These are phyloP conservation scores for Colletotrichum cordylinicola DNA, from an alignment of 2,329 filamentous ascomycete genomes.

Conservation along the genomic window DNA sequence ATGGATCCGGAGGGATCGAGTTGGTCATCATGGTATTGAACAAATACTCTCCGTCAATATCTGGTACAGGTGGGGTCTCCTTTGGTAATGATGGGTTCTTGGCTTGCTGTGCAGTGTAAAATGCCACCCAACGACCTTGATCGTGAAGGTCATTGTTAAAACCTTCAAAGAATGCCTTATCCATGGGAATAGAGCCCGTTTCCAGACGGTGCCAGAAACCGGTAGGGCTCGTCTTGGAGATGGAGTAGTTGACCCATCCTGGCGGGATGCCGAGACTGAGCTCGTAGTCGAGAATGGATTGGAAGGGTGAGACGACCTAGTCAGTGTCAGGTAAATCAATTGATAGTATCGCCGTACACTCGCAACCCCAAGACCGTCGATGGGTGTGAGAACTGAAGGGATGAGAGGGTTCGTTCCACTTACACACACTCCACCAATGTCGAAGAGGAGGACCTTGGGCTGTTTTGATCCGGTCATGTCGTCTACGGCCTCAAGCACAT, in stretches of 20 bases:
- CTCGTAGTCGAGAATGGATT: slow-evolving; percentile 93
- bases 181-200: slow-evolving; percentile 79
- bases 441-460: slow-evolving; percentile 84
- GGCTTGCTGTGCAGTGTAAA: slow-evolving; percentile 52
- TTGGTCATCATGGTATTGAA: slow-evolving; percentile 92
- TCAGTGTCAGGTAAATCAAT: neutral
- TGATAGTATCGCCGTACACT: neutral
- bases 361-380: neutral
- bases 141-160: slow-evolving; percentile 79
- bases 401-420: slow-evolving; percentile 43
- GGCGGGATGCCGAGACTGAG: slow-evolving; percentile 75
- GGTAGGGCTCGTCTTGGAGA: slow-evolving; percentile 76
- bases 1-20: slow-evolving; percentile 76
- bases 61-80: slow-evolving; percentile 67
- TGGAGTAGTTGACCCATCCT: slow-evolving; percentile 91
- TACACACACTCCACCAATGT: slow-evolving; percentile 97
- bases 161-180: slow-evolving; percentile 74
- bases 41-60: slow-evolving; percentile 77
- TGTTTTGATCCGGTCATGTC: slow-evolving; percentile 50
- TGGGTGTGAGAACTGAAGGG: neutral
- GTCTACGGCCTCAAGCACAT: slow-evolving; percentile 34
- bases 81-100: slow-evolving; percentile 45
- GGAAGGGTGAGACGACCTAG: slow-evolving; percentile 89
- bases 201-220: slow-evolving; percentile 92
- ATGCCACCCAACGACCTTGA: slow-evolving; percentile 72